Evolutionary conservation across 768 basidiomycete genomes (phyloP), one percentile per base, ranked within the genome.

Genomic region (Lactarius quietus): DNA sequence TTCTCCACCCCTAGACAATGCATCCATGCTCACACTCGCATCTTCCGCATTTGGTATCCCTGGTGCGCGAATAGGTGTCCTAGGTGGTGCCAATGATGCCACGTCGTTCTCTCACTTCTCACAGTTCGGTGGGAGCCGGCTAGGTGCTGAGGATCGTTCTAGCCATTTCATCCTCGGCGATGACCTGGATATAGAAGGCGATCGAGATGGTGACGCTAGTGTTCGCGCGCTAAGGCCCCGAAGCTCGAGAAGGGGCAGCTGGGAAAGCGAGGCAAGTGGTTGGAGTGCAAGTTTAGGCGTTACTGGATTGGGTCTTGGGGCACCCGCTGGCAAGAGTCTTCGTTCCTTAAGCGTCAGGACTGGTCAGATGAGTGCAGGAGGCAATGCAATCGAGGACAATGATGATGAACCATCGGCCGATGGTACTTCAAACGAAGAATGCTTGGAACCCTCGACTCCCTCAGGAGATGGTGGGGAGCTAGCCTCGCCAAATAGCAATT

Each of bases 1-100:
- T 18, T 92, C 92, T 7, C 90, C 93, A 26, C 95, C 96, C 1
- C 80, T 86, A 53, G 94, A 95, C 72, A 95, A 98, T 72, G 96
- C 96, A 2, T 95, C 92, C 2, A 79, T 95, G 61, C 81, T 98
- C 54, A 99, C 96, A 0, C 84, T 99, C 14, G 96, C 96, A 15
- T 95, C 93, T 29, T 95, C 93, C 3, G 94, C 92, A 4, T 97
- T 92, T 75, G 95, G 86, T 1, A 78, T 88, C 59, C 86, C 88
- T 18, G 84, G 82, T 23, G 79, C 78, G 31, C 84, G 86, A 54
- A 70, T 76, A 41, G 81, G 84, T 41, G 73, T 78, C 23, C 31
- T 60, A 26, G 64, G 61, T 10, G 56, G 61, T 36, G 51, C 51
- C 17, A 66, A 66, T 58, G 80, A 77, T 38, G 78, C 78, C 6